Evolutionary conservation across 2,329 filamentous ascomycete species (phyloP), one percentile per base, ranked within the genome.

Genomic region (Magnaporthiopsis poae): DNA sequence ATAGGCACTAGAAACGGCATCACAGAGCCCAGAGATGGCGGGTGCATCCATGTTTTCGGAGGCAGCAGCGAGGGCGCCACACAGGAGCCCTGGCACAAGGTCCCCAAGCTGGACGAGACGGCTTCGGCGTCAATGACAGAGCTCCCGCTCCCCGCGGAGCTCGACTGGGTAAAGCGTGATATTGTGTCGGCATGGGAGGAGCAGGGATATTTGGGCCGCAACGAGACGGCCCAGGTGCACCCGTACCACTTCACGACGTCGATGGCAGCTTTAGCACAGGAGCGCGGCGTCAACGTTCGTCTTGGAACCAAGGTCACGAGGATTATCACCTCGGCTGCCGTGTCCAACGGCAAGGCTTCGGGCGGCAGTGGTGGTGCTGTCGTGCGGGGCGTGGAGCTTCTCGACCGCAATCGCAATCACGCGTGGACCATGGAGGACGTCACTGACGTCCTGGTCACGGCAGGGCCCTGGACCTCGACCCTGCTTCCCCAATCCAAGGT

Each of bases 191-290:
- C 82, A 27, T 98, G 96, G 77, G 86, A 91, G 46, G 87, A 89
- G 74, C 97, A 98, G 92, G 92, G 91, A 31, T 70, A 74, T 1
- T 79, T 80, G 2, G 88, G 86, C 2, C 86, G 87, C 0, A 84
- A 83, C 1, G 90, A 92, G 68, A 98, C 95, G 1, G 91, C 95
- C 0, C 95, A 99, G 77, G 94, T 98, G 2, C 94, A 99, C 73
- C 95, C 95, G 0, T 90, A 89, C 69, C 88, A 92, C 61, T 98
- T 99, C 74, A 98, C 95, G 0, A 94, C 86, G 0, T 83, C 88
- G 21, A 96, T 98, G 77, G 91, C 90, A 5, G 80, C 86, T 60
- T 82, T 97, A 15, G 92, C 94, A 0, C 79, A 84, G 66, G 85
- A 90, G 65, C 84, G 82, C 33, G 90, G 90, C 2, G 86, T 84